Evolutionary conservation across 306 rosid genomes (phyloP), one percentile per base, ranked within the genome.

Genomic region (Trifolium subterraneum): DNA sequence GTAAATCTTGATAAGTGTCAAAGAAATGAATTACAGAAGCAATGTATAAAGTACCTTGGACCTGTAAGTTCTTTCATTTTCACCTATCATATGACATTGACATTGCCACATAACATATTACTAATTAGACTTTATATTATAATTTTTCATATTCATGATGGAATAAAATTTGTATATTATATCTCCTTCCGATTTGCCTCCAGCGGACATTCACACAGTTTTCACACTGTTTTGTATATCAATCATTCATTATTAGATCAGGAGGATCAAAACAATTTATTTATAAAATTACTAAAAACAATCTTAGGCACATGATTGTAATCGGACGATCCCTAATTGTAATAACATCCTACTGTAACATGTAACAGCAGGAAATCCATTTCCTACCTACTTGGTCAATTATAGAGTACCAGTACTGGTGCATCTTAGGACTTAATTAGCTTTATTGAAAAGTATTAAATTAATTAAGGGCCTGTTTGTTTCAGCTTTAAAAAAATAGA

Each of bases 41-140:
- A 93, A 33, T 93, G 97, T 85, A 89, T 93, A 71, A 81, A 66
- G 65, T 93, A 91, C 80, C 96, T 91, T 52, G 92, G 93, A 84
- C 92, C 90, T 0, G 98, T 93, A 81, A 82, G 98, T 76, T 11
- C 3, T 62, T 63, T 68, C 71, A 61, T 31, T 15, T 56, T 56
- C 35, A 56, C 15, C 63, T 18, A 51, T 19, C 29, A 13, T n/a
- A n/a, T 47, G 33, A 27, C 7, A 41, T 68, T 39, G 50, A 58
- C 31, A 59, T 2, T 58, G 68, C 10, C 75, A 66, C 72, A 60
- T 61, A 27, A 60, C 25, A 64, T 59, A 56, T 16, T 7, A 79
- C 25, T 22, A 22, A 22, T 22, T 22, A 22, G 25, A 22, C 36
- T 55, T 42, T 31, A 12, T 66, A 29, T 79, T 18, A n/a, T 22